Base-by-base conservation (phyloP, 805 yeast genomes). In the Huiozyma sinensis region DNA sequence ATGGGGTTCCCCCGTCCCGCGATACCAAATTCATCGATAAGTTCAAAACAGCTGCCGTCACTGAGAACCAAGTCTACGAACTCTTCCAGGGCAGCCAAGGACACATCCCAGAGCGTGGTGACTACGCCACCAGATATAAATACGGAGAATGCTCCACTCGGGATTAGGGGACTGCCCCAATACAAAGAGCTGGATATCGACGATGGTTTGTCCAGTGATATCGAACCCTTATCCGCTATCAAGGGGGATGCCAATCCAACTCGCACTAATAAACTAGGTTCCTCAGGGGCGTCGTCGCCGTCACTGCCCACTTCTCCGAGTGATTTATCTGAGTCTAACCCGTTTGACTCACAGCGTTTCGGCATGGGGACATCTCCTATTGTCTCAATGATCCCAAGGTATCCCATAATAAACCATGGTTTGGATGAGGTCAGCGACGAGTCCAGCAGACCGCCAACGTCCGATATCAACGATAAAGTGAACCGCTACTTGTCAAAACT, bases 121-220 rank as follows among this genome's bases (percentile, higher is more conserved):
- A 29, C 50, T 39, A 33, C 37, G 30, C 33, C n/a, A 13, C 44
- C 39, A 31, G 24, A 31, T n/a, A 28, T 27, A 10, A 33, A 38
- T 34, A 35, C 8, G 13, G 28, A 29, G 28, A 36, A 33, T 12
- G 13, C 11, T 9, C 13, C n/a, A 9, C 38, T 38, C 9, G 30
- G 37, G 28, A 29, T 33, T 7, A 37, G 28, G 12, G 40, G 35
- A 3, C 35, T 48, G 13, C 46, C 53, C 5, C 53, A 56, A 37
- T 61, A 56, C 38, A 59, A 58, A 45, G 66, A 61, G 39, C 39
- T 63, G 12, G 61, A 62, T 40, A 51, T 62, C 6, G 64, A 62
- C 34, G 68, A 62, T 48, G 68, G 65, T 3, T 45, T 64, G n/a
- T 60, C 66, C 2, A 62, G 66, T 45, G 68, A 62, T 45, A 56